Conservation (phyloP, 2,329 filamentous ascomycete species). For the Colletotrichum navitas region DNA sequence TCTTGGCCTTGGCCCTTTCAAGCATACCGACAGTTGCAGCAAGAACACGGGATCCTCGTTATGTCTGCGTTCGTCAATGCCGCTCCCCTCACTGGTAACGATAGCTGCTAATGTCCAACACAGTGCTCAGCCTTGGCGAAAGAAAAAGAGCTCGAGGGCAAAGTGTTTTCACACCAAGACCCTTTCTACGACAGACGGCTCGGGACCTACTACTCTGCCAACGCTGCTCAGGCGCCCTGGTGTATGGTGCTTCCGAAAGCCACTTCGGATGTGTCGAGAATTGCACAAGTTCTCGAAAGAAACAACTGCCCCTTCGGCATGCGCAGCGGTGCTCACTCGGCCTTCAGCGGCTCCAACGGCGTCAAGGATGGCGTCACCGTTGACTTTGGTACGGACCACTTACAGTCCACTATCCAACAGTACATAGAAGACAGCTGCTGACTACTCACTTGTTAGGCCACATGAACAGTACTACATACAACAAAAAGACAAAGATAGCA, state of each 20-base stretch:
- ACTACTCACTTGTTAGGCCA: slow-evolving; percentile 34
- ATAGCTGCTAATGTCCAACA: slow-evolving; percentile 13
- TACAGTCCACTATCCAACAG: background rate
- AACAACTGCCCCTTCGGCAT: slow-evolving; percentile 48
- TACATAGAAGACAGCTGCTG: background rate
- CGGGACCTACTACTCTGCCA: slow-evolving; percentile 49
- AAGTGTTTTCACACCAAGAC: slow-evolving; percentile 44
- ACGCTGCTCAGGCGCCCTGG: slow-evolving; percentile 48
- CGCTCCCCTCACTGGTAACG: background rate
- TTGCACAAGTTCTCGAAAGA: slow-evolving; percentile 43
- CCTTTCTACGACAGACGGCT: slow-evolving; percentile 45
- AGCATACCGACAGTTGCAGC: slow-evolving; percentile 1
- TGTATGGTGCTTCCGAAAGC: slow-evolving; percentile 42
- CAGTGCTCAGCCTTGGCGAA: slow-evolving; percentile 46
- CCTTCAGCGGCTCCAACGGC: slow-evolving; percentile 45
- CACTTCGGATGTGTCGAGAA: slow-evolving; percentile 38
- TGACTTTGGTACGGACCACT: slow-evolving; percentile 43
- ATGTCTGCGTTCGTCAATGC: slow-evolving; percentile 15
- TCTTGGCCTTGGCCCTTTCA: slow-evolving; percentile 20
- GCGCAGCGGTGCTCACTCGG: slow-evolving; percentile 47
- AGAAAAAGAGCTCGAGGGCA: slow-evolving; percentile 44
- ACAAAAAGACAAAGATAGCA: slow-evolving; percentile 47
- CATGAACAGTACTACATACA: slow-evolving; percentile 50
- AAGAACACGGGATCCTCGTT: slow-evolving; percentile 21
- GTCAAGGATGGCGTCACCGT: slow-evolving; percentile 46